These are phyloP conservation scores for Vararia minispora DNA, from an alignment of 768 basidiomycete species.

Conservation along the genomic window DNA sequence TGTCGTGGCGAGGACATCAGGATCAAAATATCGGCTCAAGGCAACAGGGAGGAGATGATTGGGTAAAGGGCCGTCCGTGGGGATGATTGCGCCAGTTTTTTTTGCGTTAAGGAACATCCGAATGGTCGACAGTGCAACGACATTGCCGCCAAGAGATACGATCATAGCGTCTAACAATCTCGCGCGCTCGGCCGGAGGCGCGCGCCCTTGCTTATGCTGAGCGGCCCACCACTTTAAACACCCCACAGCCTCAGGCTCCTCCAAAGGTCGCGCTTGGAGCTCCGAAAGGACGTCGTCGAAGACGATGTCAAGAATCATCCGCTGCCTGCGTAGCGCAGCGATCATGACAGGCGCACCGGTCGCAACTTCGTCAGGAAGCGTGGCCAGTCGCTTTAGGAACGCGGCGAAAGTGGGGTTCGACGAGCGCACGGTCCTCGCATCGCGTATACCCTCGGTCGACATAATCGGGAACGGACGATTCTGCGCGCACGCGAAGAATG, in stretches of 20 bases:
- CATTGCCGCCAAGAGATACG: constrained; percentile 31
- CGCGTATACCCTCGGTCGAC: constrained; percentile 61
- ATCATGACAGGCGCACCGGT: constrained; percentile 50
- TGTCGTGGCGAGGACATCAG: constrained; percentile 33
- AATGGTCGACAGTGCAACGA: constrained; percentile 62
- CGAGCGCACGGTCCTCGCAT: constrained; percentile 56
- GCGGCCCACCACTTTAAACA: constrained; percentile 82
- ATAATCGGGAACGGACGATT: constrained; percentile 53
- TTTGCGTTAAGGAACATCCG: constrained; percentile 61
- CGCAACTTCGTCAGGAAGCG: constrained; percentile 53
- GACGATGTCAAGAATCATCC: constrained; percentile 60
- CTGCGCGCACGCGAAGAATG: constrained; percentile 63
- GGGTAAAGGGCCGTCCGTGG: constrained; percentile 68
- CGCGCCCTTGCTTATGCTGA: constrained; percentile 27
- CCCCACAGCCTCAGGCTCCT: constrained; percentile 61
- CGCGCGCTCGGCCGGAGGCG: constrained; percentile 30
- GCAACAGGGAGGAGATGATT: constrained; percentile 55
- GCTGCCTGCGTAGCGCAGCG: constrained; percentile 43
- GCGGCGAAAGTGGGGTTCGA: constrained; percentile 58
- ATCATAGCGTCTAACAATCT: constrained; percentile 68
- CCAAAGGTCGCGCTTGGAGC: constrained; percentile 57
- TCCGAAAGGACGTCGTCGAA: constrained; percentile 79
- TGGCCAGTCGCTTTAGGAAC: constrained; percentile 72
- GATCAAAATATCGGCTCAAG: constrained; percentile 48
- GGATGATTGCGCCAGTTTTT: constrained; percentile 44